These are phyloP conservation scores for Myriosclerotinia scirpicola DNA, from an alignment of 2,329 filamentous ascomycete species.

Conservation along the genomic window DNA sequence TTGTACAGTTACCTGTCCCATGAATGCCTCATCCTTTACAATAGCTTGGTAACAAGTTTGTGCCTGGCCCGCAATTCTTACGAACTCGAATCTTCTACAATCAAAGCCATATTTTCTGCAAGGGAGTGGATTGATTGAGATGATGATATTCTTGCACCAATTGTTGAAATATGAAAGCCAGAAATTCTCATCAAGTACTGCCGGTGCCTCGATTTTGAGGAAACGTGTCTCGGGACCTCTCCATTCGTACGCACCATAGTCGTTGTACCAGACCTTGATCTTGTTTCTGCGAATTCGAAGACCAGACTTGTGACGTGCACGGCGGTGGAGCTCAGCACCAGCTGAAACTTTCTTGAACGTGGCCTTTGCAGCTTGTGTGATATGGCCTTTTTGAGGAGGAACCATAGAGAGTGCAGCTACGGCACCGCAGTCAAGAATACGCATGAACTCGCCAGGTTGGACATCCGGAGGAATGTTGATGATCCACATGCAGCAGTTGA, in stretches of 20 bases:
- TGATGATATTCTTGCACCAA: constrained; percentile 14
- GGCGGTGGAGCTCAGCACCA: background rate
- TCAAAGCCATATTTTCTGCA: background rate
- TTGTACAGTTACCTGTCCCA: background rate
- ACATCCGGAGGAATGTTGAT: constrained; percentile 27
- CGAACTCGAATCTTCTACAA: background rate
- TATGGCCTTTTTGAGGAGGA: background rate
- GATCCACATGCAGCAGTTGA: constrained; percentile 34
- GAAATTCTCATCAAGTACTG: background rate
- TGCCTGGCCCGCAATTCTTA: background rate
- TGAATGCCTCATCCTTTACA: background rate
- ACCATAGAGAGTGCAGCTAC: constrained; percentile 10
- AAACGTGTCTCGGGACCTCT: constrained; percentile 12
- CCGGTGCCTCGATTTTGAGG: constrained; percentile 15
- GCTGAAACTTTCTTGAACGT: background rate
- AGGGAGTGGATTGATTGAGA: background rate
- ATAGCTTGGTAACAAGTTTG: constrained; percentile 15
- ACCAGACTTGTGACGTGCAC: background rate
- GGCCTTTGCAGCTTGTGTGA: constrained; percentile 13
- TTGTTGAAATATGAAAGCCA: constrained; percentile 5
- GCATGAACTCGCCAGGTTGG: constrained; percentile 24
- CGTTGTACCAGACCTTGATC: constrained; percentile 22
- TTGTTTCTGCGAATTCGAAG: background rate
- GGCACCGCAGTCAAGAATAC: background rate
- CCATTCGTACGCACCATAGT: constrained; percentile 17